Evolutionary conservation across 1,284 basidiomycete genomes (phyloP), one percentile per base, ranked within the genome.

Genomic region (Polyporus tsugae): DNA sequence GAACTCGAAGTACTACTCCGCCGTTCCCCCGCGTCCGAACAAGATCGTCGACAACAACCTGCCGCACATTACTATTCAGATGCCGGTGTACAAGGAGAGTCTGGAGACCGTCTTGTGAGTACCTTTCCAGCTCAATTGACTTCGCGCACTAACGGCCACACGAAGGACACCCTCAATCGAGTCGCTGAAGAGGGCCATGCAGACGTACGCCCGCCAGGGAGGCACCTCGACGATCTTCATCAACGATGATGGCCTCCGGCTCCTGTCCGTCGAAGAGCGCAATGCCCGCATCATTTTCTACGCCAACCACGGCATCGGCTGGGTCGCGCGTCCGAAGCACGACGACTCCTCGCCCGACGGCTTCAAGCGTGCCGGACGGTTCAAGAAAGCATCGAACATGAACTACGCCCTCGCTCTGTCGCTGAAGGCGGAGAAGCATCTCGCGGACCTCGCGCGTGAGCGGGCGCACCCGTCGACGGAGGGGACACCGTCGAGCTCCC

Each of bases 351-450:
- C 78, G 22, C 58, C 66, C 19, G 88, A 88, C 75, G 93, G 92
- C 0, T 96, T 89, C 82, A 85, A 88, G 65, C 92, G 95, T 64
- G 91, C 92, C 25, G 95, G 95, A 68, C 89, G 93, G 36, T 96
- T 95, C 85, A 95, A 96, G 85, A 96, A 96, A 80, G 94, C 93
- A 0, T 91, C 89, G 0, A 96, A 96, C 80, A 93, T 96, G 91
- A 96, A 96, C 80, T 95, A 94, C 78, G 93, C 86, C 2, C 86
- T 94, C 39, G 83, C 84, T 52, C 83, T 95, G 6, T 93, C 91
- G 19, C 80, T 95, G 55, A 87, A 87, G 70, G 85, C 93, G 74
- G 94, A 96, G 80, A 88, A 89, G 76, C 87, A 93, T 74, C 86
- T 95, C 78, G 80, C 81, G 64, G 78, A 78, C 25, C 76, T 83